A percentile compares a stretch with the other conserved stretches of the same genome.
phyloP scores from a whole-genome alignment of 2,329 filamentous ascomycete genomes.

The Blastomyces parvus region DNA sequence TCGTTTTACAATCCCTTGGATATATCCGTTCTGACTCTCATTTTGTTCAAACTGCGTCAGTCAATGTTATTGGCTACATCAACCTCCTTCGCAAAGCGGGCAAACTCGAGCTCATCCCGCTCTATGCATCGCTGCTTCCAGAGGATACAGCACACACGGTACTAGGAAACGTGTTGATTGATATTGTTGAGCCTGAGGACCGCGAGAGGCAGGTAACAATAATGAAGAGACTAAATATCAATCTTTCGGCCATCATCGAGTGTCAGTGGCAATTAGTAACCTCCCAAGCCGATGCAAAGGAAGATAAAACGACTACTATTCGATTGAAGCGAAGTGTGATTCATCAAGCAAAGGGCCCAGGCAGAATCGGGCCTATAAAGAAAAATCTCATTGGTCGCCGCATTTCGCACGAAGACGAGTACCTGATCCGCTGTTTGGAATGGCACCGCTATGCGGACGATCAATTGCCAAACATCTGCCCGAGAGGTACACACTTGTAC shows the following conservation, averaged over 20 bases:
- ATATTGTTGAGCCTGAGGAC: constrained; percentile 56
- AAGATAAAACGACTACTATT: constrained; percentile 24
- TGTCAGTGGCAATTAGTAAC: constrained; percentile 49
- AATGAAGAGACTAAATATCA: constrained; percentile 64
- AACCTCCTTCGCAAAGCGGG: constrained; percentile 63
- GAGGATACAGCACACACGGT: constrained; percentile 56
- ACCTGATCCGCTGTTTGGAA: constrained; percentile 69
- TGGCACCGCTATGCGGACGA: constrained; percentile 72
- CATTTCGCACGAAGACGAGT: constrained; percentile 52
- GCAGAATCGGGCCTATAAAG: constrained; percentile 55
- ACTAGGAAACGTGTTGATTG: constrained; percentile 66
- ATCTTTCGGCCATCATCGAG: constrained; percentile 63
- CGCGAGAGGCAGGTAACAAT: constrained; percentile 61
- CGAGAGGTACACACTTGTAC: constrained; percentile 62
- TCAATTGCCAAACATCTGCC: constrained; percentile 62
- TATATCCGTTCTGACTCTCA: constrained; percentile 41
- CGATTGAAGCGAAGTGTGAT: constrained; percentile 41
- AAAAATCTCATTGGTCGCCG: constrained; percentile 61
- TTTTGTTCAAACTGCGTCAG: constrained; percentile 52
- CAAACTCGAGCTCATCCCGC: constrained; percentile 68
- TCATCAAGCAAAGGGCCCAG: constrained; percentile 39
- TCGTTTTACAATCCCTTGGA: constrained; percentile 56
- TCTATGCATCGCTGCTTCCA: constrained; percentile 75
- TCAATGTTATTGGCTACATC: constrained; percentile 69
- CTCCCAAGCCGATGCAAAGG: constrained; percentile 26